Conservation (phyloP, 2,329 filamentous ascomycete species). For the Trichophaea hybrida region DNA sequence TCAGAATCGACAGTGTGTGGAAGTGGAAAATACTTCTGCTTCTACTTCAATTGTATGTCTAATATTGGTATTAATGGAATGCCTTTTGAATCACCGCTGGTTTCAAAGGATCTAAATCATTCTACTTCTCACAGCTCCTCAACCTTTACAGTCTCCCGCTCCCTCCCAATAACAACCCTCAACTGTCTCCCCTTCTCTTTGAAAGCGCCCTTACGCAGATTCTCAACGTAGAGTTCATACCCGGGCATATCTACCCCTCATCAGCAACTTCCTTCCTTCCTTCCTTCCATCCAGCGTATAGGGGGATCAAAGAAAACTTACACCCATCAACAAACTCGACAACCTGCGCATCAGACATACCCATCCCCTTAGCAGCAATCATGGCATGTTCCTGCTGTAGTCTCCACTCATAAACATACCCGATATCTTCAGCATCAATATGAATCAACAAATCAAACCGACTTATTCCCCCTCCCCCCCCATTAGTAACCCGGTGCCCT, state of each 20-base stretch:
- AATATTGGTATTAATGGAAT: not conserved
- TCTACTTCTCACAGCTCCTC: not conserved
- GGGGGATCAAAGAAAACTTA: constrained; percentile 29
- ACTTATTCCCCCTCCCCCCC: not conserved
- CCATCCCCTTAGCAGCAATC: constrained; percentile 49
- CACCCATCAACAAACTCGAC: constrained; percentile 57
- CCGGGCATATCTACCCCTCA: constrained; percentile 34
- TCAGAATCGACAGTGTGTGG: not conserved
- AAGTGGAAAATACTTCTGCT: not conserved
- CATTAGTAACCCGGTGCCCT: not conserved
- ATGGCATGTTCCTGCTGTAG: constrained; percentile 64
- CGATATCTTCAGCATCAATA: constrained; percentile 52
- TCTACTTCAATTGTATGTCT: not conserved
- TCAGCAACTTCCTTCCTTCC: not conserved
- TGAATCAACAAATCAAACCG: not conserved
- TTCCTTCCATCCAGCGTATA: not conserved
- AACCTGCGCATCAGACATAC: constrained; percentile 74
- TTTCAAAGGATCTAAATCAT: not conserved
- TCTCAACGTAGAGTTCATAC: constrained; percentile 42
- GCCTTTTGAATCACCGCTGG: not conserved
- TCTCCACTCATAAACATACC: constrained; percentile 74
- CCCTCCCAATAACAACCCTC: constrained; percentile 37
- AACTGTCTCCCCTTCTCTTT: constrained; percentile 35
- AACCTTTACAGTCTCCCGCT: constrained; percentile 34
- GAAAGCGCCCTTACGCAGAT: constrained; percentile 38